Percentiles rank a stretch among this genome's conserved stretches.
phyloP scores from a whole-genome alignment of 164 flowering plant genomes.

The Umbellularia californica region DNA sequence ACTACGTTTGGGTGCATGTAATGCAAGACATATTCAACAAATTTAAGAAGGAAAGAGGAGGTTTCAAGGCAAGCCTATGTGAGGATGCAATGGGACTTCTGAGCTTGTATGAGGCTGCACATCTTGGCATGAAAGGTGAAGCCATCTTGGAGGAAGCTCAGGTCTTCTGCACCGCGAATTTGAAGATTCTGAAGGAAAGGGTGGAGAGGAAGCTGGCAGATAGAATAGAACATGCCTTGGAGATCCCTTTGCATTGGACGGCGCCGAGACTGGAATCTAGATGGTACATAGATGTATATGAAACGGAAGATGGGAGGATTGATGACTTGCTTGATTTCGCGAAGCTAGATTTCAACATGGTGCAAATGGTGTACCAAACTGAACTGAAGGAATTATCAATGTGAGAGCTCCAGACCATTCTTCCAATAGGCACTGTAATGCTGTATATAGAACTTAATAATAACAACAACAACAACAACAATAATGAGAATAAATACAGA shows the following conservation, averaged over 20 bases:
- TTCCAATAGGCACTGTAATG: not conserved
- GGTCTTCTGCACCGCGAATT: constrained; percentile 11
- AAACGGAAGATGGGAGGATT: not conserved
- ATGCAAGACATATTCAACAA: constrained; percentile 7
- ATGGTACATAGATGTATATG: not conserved
- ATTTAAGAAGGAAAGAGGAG: not conserved
- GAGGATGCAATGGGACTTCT: constrained; percentile 3
- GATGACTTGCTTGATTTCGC: constrained; percentile 14
- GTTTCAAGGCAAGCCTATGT: constrained; percentile 5
- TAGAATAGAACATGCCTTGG: constrained; percentile 12
- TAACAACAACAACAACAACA: not conserved
- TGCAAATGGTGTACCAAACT: not conserved
- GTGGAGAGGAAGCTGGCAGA: not conserved
- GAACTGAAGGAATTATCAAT: constrained; percentile 1
- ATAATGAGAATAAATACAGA: too few species aligned
- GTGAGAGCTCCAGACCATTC: not conserved
- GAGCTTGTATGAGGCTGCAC: constrained; percentile 23
- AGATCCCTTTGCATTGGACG: constrained; percentile 16
- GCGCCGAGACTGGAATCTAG: not conserved
- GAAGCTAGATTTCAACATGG: constrained; percentile 20
- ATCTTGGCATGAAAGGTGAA: constrained; percentile 19
- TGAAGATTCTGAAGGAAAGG: not conserved
- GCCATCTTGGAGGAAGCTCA: constrained; percentile 21
- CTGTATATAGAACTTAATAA: not conserved
- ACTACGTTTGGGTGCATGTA: not conserved